Evolutionary conservation across 176 grass and related monocot genomes (phyloP).

Genomic region (Aechmea fasciata): DNA sequence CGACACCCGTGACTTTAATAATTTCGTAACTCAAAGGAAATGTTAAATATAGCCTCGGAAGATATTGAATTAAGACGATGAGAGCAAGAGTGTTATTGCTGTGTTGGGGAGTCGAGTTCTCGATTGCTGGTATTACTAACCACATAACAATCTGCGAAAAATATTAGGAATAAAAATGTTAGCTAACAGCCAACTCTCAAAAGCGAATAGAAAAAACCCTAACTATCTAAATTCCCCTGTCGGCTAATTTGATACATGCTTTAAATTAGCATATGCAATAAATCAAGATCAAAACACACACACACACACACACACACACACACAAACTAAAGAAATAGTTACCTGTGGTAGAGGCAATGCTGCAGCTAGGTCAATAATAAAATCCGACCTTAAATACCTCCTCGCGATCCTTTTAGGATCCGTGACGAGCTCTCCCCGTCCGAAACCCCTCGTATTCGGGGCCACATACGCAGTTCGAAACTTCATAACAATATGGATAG

Average conservation of each 20-base stretch:
- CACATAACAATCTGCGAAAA: constrained; percentile 75
- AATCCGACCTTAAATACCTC: constrained; percentile 81
- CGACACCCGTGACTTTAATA: constrained; percentile 75
- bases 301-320: too few species aligned
- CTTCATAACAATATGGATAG: constrained; percentile 69
- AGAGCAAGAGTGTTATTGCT: constrained; percentile 87
- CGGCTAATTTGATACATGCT: too few species aligned
- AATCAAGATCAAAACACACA: too few species aligned
- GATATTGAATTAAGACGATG: constrained; percentile 80
- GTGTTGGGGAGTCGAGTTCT: constrained; percentile 60
- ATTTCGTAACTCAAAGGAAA: constrained; percentile 90
- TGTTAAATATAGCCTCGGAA: constrained; percentile 95
- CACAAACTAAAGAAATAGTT: constrained; percentile 10
- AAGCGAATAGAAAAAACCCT: too few species aligned
- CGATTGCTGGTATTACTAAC: constrained; percentile 79
- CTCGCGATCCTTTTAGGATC: constrained; percentile 69
- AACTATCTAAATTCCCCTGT: too few species aligned
- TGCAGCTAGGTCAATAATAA: constrained; percentile 52
- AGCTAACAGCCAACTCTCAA: not conserved
- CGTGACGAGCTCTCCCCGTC: constrained; percentile 73
- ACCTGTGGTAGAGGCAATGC: constrained; percentile 97
- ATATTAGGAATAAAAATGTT: constrained; percentile 14
- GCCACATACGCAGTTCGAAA: constrained; percentile 85
- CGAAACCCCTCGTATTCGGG: constrained; percentile 66
- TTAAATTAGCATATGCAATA: too few species aligned